Evolutionary conservation across 2,329 filamentous ascomycete genomes (phyloP).

Genomic region (Neurospora sp.): DNA sequence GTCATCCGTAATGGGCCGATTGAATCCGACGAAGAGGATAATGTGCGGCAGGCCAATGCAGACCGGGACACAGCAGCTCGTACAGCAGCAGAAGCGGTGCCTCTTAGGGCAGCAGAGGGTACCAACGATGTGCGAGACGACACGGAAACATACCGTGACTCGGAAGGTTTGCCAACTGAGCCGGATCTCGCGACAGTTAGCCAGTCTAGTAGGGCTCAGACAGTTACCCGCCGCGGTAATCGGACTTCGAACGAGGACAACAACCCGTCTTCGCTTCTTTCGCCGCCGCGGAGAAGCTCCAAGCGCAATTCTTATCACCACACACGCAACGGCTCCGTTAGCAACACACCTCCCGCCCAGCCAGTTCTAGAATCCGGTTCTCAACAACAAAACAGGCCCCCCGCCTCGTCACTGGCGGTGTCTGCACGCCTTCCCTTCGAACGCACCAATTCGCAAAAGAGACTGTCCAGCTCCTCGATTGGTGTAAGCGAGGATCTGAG

Average conservation of each 20-base stretch:
- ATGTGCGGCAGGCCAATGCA: slow-evolving; percentile 25
- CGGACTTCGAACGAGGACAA: slow-evolving; percentile 9
- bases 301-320: slow-evolving; percentile 43
- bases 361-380: slow-evolving; percentile 9
- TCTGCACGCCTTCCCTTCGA: slow-evolving; percentile 46
- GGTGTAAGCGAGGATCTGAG: slow-evolving; percentile 36
- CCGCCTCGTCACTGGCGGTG: neutral
- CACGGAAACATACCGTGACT: slow-evolving; percentile 29
- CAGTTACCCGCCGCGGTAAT: neutral
- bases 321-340: slow-evolving; percentile 27
- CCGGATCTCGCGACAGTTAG: neutral
- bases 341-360: slow-evolving; percentile 14
- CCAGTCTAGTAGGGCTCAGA: neutral
- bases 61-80: slow-evolving; percentile 20
- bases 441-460: slow-evolving; percentile 42
- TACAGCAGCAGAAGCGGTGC: slow-evolving; percentile 25
- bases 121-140: slow-evolving; percentile 35
- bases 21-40: slow-evolving; percentile 52
- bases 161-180: slow-evolving; percentile 26
- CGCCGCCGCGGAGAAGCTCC: slow-evolving; percentile 59
- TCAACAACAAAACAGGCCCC: slow-evolving; percentile 7
- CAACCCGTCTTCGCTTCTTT: slow-evolving; percentile 41
- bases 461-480: slow-evolving; percentile 40
- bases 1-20: slow-evolving; percentile 51
- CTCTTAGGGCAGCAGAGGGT: slow-evolving; percentile 38